Conservation (phyloP, 2,329 filamentous ascomycete genomes). For the Dactylella cylindrospora region DNA sequence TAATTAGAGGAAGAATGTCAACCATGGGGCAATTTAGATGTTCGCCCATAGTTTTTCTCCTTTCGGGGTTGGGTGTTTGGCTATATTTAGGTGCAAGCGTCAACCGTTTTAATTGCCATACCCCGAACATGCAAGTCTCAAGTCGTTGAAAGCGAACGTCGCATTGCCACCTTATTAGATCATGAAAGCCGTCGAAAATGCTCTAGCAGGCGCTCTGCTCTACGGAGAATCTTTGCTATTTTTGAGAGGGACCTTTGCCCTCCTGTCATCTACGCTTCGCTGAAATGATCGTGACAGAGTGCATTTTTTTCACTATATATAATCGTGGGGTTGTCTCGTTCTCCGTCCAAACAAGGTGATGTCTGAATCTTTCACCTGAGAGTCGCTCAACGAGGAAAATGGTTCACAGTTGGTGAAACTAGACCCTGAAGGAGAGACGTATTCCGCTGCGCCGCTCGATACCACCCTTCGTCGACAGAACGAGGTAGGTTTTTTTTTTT, state of each 20-base stretch:
- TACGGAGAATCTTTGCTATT: slow-evolving; percentile 1
- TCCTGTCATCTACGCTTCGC: background rate
- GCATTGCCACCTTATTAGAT: slow-evolving; percentile 31
- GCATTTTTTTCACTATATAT: no score
- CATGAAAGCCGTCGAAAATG: background rate
- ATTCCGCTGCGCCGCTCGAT: background rate
- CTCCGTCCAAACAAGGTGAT: no score
- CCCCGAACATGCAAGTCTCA: slow-evolving; percentile 1
- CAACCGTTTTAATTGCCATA: slow-evolving; percentile 33
- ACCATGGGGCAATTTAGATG: background rate
- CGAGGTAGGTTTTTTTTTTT: no score
- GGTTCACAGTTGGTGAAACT: no score
- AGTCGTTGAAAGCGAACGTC: slow-evolving; percentile 18
- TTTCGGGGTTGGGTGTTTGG: background rate
- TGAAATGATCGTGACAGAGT: no score
- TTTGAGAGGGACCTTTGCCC: slow-evolving; percentile 17
- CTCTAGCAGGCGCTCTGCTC: slow-evolving; percentile 11
- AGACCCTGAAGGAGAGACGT: background rate
- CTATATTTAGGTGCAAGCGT: slow-evolving; percentile 41
- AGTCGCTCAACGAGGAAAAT: no score
- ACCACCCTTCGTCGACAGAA: no score
- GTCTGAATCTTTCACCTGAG: no score
- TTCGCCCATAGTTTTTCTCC: no score
- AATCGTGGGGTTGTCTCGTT: no score
- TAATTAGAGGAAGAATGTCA: slow-evolving; percentile 3